Base-by-base conservation (phyloP, 1,284 basidiomycete species). In the Omphalotus olearius region DNA sequence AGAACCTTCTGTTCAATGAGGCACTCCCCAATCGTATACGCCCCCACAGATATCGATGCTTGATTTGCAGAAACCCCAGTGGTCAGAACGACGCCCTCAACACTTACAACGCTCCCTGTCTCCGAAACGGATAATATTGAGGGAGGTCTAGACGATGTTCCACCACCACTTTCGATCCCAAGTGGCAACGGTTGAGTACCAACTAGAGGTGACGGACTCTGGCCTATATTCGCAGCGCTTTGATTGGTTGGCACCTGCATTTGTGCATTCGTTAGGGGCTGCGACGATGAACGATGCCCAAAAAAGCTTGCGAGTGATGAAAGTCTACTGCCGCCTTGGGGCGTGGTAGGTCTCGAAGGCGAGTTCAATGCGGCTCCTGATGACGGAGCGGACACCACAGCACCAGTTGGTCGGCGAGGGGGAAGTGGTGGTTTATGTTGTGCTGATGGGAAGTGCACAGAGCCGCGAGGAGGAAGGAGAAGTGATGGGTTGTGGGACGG, bases 61-160 rank as follows among this genome's bases (percentile, higher is more conserved):
- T 16, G 35, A 17, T 26, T 38, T 10, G 14, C 10, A 36, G 30
- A 11, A 20, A 18, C 25, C 26, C 20, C 6, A 18, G 6, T 25
- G 20, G 46, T 14, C 18, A 16, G 18, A 0, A 36, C 7, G 14
- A 23, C 25, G 11, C 26, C 38, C 37, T 54, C 53, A 7, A 26
- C 44, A 37, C 45, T 47, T 4, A 25, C 17, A 5, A 49, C 42
- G 38, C 51, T 53, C 4, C 47, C 47, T 11, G 47, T 40, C 18
- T 53, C 52, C n/a, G 52, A 53, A 3, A 51, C 37, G 10, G 38
- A 41, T 16, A 54, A n/a, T 6, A 54, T 54, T 4, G 53, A 54
- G 1, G 53, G 53, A 25, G 53, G 53, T 33, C 53, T 17, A 20
- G 48, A 50, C 35, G 30, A 33, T 2, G 30, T 33, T 13, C 30